Evolutionary conservation across 371 early-diverging fungal genomes (phyloP).

Genomic region (Mucor lusitanicus): DNA sequence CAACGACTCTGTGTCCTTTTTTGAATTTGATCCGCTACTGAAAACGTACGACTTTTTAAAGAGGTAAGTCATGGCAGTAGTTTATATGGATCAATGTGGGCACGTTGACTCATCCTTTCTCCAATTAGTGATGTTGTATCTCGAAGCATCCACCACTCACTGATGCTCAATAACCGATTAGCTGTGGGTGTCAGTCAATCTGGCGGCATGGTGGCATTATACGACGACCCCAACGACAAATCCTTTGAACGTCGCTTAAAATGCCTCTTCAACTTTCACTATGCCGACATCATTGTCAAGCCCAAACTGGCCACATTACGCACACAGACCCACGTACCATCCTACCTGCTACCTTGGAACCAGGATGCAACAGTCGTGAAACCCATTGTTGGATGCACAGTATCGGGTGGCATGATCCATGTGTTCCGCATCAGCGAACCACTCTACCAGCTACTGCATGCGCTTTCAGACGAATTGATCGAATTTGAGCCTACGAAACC

Average conservation of each 20-base stretch:
- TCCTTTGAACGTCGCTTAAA: slow-evolving; percentile 29
- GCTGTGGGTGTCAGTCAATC: slow-evolving; percentile 31
- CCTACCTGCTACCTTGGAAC: slow-evolving; percentile 17
- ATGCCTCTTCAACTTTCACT: slow-evolving; percentile 33
- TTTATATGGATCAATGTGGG: not conserved
- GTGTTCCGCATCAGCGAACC: slow-evolving; percentile 23
- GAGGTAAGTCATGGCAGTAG: no score
- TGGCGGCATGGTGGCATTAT: slow-evolving; percentile 36
- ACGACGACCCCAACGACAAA: slow-evolving; percentile 28
- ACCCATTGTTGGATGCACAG: slow-evolving; percentile 37
- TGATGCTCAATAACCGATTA: slow-evolving; percentile 21
- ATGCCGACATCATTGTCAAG: slow-evolving; percentile 36
- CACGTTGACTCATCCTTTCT: not conserved
- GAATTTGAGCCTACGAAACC: slow-evolving; percentile 20
- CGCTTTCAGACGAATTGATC: slow-evolving; percentile 25
- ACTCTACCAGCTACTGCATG: slow-evolving; percentile 15
- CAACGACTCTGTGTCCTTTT: slow-evolving; percentile 39
- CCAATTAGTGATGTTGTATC: slow-evolving; percentile 29
- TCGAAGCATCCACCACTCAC: slow-evolving; percentile 31
- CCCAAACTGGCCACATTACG: slow-evolving; percentile 24
- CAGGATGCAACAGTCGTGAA: not conserved
- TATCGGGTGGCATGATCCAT: slow-evolving; percentile 34
- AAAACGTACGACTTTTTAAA: slow-evolving; percentile 29
- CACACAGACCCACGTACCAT: slow-evolving; percentile 4
- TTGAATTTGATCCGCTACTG: slow-evolving; percentile 20